phyloP scores from a whole-genome alignment of 2,329 filamentous ascomycete species.

The Aspergillus clavatus region DNA sequence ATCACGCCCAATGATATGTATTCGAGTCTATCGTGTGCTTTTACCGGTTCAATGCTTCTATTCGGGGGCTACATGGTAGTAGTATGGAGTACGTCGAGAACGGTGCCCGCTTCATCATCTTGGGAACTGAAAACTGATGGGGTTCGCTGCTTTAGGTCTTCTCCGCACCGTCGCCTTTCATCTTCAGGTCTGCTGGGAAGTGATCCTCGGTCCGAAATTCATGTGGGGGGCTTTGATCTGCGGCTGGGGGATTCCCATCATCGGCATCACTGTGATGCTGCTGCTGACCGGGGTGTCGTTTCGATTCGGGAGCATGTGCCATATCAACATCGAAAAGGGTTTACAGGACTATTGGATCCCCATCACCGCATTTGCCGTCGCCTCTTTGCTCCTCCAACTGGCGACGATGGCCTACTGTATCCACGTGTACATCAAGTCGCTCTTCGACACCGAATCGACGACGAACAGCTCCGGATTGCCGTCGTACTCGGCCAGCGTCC shows the following conservation, averaged over 20 bases:
- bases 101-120: not conserved
- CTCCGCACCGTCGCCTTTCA: conserved; percentile 86
- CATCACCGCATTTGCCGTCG: conserved; percentile 68
- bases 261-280: conserved; percentile 71
- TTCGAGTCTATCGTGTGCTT: conserved; percentile 73
- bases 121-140: too few relatives aligned
- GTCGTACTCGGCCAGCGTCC: conserved; percentile 69
- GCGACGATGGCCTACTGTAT: conserved; percentile 86
- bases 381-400: conserved; percentile 75
- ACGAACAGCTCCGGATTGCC: conserved; percentile 66
- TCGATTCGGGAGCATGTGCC: conserved; percentile 84
- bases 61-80: conserved; percentile 79
- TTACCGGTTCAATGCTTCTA: conserved; percentile 80
- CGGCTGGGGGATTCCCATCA: conserved; percentile 78
- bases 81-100: conserved; percentile 62
- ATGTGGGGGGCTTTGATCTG: conserved; percentile 77
- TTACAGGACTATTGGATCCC: conserved; percentile 88
- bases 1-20: conserved; percentile 95
- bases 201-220: conserved; percentile 80
- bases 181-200: conserved; percentile 96
- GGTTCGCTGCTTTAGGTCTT: conserved; percentile 53
- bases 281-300: conserved; percentile 88
- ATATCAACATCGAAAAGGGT: conserved; percentile 86
- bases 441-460: conserved; percentile 66
- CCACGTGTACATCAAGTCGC: conserved; percentile 84